Base-by-base conservation (phyloP, 2,329 filamentous ascomycete species). In the Magnaporthiopsis rhizophila region DNA sequence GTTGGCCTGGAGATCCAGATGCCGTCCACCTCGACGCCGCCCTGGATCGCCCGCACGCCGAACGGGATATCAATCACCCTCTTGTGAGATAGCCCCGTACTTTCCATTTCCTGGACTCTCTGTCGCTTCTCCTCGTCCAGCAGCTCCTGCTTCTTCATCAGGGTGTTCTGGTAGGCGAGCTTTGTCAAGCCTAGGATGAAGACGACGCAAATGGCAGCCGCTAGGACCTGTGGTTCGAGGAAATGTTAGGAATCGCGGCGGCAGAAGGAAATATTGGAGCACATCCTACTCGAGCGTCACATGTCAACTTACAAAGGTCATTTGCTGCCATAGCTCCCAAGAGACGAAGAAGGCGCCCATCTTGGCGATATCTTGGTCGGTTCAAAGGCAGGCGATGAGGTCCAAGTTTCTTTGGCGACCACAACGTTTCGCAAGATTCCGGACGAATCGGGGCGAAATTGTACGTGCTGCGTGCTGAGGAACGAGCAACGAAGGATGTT, bases 241-340 rank as follows among this genome's bases (percentile, higher is more conserved):
- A 26, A 56, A 18, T 60, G 58, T 30, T 56, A 53, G 21, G 18
- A n/a, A 7, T n/a, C 45, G 1, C 38, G 21, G 45, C 45, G 8
- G 21, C 45, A n/a, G 18, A 4, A n/a, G n/a, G 18, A 21, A 53
- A 45, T 4, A 21, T 15, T 45, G 26, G 12, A 34, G 11, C 13
- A 26, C 32, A 13, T 36, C 50, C 26, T 12, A 36, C 21, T 30
- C 56, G 30, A 24, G 30, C 3, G 15, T 7, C 3, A 36, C 12
- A 38, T 36, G 21, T 13, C 8, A 36, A 82, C 90, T 81, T 79
- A 96, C 92, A 79, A 96, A 91, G 63, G 88, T 90, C 87, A 97
- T 88, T 79, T 96, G 87, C 81, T 95, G 86, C 92, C 92, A 97
- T 71, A 95, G 78, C 69, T 84, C 79, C 92, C 92, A 96, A 62